Evolutionary conservation across 2,329 filamentous ascomycete species (phyloP).

Genomic region (Aureobasidium mangrovei): DNA sequence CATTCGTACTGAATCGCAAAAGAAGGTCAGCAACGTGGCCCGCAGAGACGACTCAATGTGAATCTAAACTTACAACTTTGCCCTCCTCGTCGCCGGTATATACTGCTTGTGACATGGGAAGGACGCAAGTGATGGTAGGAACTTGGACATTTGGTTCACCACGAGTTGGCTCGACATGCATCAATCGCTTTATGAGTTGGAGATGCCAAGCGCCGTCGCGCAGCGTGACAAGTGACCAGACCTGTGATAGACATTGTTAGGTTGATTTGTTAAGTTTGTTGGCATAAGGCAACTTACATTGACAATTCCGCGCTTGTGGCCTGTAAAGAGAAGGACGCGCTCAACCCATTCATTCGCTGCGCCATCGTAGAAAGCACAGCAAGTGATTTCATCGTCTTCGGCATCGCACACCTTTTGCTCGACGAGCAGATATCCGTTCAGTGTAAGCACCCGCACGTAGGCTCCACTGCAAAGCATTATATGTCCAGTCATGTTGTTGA

Average conservation of each 20-base stretch:
- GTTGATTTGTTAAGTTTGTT: not conserved
- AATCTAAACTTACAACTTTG: slow-evolving; percentile 59
- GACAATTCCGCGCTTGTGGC: slow-evolving; percentile 73
- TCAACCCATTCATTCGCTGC: slow-evolving; percentile 86
- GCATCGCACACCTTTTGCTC: slow-evolving; percentile 70
- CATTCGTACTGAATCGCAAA: slow-evolving; percentile 22
- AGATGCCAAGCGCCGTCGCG: slow-evolving; percentile 61
- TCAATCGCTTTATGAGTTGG: slow-evolving; percentile 69
- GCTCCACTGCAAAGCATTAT: slow-evolving; percentile 75
- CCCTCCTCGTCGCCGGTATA: slow-evolving; percentile 95
- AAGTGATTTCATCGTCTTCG: slow-evolving; percentile 60
- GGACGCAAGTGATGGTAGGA: slow-evolving; percentile 75
- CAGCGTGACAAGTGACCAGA: slow-evolving; percentile 50
- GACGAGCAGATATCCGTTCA: slow-evolving; percentile 77
- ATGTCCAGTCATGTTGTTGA: slow-evolving; percentile 87
- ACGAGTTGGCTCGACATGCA: slow-evolving; percentile 64
- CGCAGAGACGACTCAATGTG: not conserved
- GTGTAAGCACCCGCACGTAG: slow-evolving; percentile 67
- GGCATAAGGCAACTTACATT: slow-evolving; percentile 50
- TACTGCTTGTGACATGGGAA: slow-evolving; percentile 71
- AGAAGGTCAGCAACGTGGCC: not conserved
- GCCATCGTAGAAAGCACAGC: slow-evolving; percentile 89
- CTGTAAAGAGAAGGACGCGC: slow-evolving; percentile 77
- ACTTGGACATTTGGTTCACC: slow-evolving; percentile 47
- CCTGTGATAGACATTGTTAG: slow-evolving; percentile 25